These are phyloP conservation scores for Silene latifolia DNA, from an alignment of 148 eudicot genomes.

Conservation along the genomic window DNA sequence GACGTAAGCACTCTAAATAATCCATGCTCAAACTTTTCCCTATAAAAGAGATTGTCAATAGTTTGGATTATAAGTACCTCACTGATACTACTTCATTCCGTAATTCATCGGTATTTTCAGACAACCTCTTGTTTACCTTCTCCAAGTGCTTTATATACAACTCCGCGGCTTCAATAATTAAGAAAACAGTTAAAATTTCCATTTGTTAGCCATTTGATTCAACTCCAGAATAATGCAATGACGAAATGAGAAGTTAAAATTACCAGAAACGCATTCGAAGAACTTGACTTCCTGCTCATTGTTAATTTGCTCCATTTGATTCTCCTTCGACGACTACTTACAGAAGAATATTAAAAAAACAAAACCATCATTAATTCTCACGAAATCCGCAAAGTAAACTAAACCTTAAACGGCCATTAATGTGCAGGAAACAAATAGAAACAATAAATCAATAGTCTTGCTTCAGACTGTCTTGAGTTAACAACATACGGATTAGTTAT, in stretches of 20 bases:
- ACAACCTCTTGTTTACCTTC: slow-evolving; percentile 47
- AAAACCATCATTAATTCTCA: background rate
- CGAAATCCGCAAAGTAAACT: background rate
- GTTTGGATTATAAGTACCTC: slow-evolving; percentile 37
- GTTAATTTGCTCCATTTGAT: slow-evolving; percentile 41
- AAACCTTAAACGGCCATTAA: background rate
- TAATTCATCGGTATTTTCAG: slow-evolving; percentile 39
- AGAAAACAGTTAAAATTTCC: background rate
- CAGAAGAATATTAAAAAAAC: background rate
- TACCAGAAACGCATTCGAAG: slow-evolving; percentile 52
- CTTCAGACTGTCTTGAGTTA: background rate
- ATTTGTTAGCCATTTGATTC: background rate
- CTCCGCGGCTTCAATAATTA: slow-evolving; percentile 59
- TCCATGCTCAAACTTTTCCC: too few relatives aligned
- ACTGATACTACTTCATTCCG: slow-evolving; percentile 39
- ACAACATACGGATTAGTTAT: too few relatives aligned
- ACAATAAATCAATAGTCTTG: background rate
- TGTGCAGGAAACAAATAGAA: too few relatives aligned
- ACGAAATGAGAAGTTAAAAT: slow-evolving; percentile 5
- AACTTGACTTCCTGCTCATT: slow-evolving; percentile 62
- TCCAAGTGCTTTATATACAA: slow-evolving; percentile 40
- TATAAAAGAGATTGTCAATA: background rate
- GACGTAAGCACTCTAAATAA: too few relatives aligned
- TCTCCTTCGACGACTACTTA: slow-evolving; percentile 38
- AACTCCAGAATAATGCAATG: too few relatives aligned